These are phyloP conservation scores for Dactylellina drechsleri DNA, from an alignment of 2,329 filamentous ascomycete species.

Conservation along the genomic window DNA sequence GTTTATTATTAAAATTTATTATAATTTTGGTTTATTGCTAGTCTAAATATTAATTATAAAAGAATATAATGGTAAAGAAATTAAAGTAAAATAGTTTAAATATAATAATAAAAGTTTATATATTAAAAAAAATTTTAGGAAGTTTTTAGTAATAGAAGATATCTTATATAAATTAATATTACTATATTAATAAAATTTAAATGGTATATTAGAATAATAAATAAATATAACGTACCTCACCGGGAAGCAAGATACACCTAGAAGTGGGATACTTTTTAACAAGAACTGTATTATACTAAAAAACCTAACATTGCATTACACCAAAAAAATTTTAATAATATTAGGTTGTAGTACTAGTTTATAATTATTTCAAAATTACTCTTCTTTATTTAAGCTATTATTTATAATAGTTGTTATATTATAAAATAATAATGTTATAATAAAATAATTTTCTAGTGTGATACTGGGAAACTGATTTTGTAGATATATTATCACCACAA, in stretches of 20 bases:
- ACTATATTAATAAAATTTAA: background rate
- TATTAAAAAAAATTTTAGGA: background rate
- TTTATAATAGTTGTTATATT: background rate
- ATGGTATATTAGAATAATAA: background rate
- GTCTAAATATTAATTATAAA: background rate
- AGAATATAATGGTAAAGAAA: background rate
- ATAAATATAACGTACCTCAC: background rate
- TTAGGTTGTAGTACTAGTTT: no score
- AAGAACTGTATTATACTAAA: no score
- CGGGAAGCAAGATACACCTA: no score
- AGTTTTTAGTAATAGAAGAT: background rate
- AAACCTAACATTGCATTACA: no score
- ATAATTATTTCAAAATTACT: no score
- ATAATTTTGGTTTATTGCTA: background rate
- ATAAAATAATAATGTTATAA: background rate
- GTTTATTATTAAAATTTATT: background rate
- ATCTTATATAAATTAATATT: background rate
- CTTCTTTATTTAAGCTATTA: no score
- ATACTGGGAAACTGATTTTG: background rate
- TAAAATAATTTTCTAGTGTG: background rate
- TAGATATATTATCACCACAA: no score
- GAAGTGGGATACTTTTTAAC: no score
- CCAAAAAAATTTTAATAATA: no score
- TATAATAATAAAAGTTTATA: slow-evolving; percentile 1
- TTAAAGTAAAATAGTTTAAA: background rate